Evolutionary conservation across 2,329 filamentous ascomycete species (phyloP), one percentile per base, ranked within the genome.

Genomic region (Cryphonectria naterciae): DNA sequence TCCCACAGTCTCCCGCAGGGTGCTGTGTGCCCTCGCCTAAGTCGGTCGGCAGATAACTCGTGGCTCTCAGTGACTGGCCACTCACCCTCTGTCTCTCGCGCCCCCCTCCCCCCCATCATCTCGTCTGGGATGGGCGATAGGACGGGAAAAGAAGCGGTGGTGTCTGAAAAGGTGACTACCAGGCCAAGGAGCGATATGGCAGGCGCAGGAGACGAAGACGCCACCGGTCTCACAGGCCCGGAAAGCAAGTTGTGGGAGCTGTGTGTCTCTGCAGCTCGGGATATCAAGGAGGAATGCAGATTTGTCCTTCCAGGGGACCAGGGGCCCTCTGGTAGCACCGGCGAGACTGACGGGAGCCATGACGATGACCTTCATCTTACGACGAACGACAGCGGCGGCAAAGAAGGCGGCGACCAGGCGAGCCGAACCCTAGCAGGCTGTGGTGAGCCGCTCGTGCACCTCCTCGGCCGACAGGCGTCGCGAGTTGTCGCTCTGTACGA

Each of bases 401-500:
- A 17, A 32, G n/a, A 17, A 32, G n/a, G 41, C 25, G 41, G n/a
- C 39, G n/a, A 19, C 25, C 43, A 13, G 25, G 39, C 43, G 39
- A 39, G 35, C 63, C 28, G 32, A 15, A 60, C 46, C 6, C 69
- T 73, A 22, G 68, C 64, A 5, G 73, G 63, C 58, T 77, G 76
- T 32, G 76, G 73, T 32, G 63, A 65, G 61, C 73, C 75, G 25
- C 69, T 77, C 28, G 69, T 76, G 39, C 69, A 71, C 54, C 72
- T 77, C 17, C 72, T 77, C 13, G 66, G 72, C 2, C 74, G 74
- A 10, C 75, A 76, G 56, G 75, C 76, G 13, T 67, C 61, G 13
- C 60, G 54, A 54, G 49, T 74, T 11, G 19, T 73, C 41, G 66
- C 56, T 49, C 64, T 72, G 39, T 73, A 68, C 64, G 68, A 70